Conservation (phyloP, 2,329 filamentous ascomycete species). For the Lasiodiplodia citricola region DNA sequence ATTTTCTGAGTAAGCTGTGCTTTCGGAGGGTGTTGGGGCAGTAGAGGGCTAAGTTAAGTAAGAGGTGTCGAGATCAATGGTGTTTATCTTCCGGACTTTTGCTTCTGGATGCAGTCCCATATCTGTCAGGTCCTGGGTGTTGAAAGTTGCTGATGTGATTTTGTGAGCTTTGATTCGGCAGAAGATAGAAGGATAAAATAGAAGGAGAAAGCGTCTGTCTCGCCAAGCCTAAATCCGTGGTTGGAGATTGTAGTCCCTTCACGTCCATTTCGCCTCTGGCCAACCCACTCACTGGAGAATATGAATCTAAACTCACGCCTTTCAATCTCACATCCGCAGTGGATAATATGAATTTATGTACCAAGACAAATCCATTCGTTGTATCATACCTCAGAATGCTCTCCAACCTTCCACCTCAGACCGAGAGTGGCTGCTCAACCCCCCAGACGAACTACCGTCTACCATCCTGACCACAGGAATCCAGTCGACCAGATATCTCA, state of each 20-base stretch:
- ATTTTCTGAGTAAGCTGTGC: too few relatives aligned
- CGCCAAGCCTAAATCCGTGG: too few relatives aligned
- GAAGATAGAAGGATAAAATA: not conserved
- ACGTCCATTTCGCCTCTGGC: not conserved
- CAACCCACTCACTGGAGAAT: not conserved
- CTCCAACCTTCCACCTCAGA: not conserved
- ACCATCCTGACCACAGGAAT: not conserved
- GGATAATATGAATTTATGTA: not conserved
- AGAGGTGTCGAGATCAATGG: not conserved
- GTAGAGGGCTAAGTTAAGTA: not conserved
- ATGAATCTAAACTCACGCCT: not conserved
- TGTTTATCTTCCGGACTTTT: not conserved
- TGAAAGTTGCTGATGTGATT: not conserved
- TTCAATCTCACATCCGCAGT: not conserved
- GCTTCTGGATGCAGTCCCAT: not conserved
- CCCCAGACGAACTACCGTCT: not conserved
- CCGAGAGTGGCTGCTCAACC: not conserved
- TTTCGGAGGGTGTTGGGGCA: too few relatives aligned
- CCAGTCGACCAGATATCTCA: not conserved
- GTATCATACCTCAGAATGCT: not conserved
- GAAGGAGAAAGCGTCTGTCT: not conserved
- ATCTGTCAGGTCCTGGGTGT: not conserved
- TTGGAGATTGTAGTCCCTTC: not conserved
- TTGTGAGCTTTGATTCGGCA: not conserved
- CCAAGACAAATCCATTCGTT: not conserved